These are phyloP conservation scores for Russula abietina DNA, from an alignment of 768 basidiomycete genomes.

Conservation along the genomic window DNA sequence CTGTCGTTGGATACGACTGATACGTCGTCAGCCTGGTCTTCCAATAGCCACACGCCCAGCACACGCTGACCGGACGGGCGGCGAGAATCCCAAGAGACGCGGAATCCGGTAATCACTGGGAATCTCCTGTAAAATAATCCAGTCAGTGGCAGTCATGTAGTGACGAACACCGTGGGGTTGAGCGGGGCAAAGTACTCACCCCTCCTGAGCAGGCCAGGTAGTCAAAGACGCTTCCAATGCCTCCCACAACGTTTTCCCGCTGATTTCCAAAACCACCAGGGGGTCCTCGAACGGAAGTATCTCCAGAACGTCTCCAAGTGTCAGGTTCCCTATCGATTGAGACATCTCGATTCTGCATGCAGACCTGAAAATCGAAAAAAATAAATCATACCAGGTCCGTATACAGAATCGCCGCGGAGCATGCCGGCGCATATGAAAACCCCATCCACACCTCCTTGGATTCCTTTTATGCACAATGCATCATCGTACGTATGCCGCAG, in stretches of 20 bases:
- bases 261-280: slow-evolving; percentile 70
- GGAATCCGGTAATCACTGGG: slow-evolving; percentile 79
- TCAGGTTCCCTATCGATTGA: slow-evolving; percentile 51
- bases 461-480: slow-evolving; percentile 48
- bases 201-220: slow-evolving; percentile 88
- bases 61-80: slow-evolving; percentile 66
- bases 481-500: slow-evolving; percentile 79
- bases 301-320: slow-evolving; percentile 81
- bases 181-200: slow-evolving; percentile 39
- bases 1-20: slow-evolving; percentile 23
- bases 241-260: slow-evolving; percentile 75
- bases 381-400: slow-evolving; percentile 60
- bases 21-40: slow-evolving; percentile 29
- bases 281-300: slow-evolving; percentile 88
- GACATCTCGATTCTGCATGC: neutral
- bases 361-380: neutral
- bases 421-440: slow-evolving; percentile 82
- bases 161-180: neutral
- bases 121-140: slow-evolving; percentile 55
- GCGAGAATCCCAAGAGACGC: slow-evolving; percentile 82
- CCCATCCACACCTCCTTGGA: slow-evolving; percentile 60
- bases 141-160: neutral
- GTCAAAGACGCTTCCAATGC: slow-evolving; percentile 65
- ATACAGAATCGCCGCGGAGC: slow-evolving; percentile 76
- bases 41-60: slow-evolving; percentile 56